A percentile compares a stretch with the other conserved stretches of the same genome.
Conservation (phyloP, 148 eudicot genomes). For the Arctostaphylos glauca region DNA sequence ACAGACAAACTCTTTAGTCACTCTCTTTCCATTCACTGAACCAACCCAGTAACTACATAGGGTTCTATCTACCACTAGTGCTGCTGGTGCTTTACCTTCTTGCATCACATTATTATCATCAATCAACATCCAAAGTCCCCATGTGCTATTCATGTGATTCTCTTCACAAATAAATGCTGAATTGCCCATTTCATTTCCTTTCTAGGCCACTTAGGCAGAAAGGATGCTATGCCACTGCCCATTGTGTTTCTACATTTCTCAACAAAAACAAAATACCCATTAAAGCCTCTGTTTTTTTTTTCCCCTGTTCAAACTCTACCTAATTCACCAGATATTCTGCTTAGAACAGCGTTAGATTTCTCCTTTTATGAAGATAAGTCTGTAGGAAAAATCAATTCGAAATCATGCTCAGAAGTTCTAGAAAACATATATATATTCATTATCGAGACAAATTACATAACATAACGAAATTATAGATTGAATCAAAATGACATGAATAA, state of each 20-base stretch:
- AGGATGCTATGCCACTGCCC: neutral
- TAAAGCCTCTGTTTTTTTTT: neutral
- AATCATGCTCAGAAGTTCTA: too few species aligned
- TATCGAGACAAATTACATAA: too few species aligned
- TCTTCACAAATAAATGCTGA: constrained; percentile 15
- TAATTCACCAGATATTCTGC: neutral
- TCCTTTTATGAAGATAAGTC: too few species aligned
- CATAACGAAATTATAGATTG: too few species aligned
- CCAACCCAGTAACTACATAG: too few species aligned
- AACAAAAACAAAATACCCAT: neutral
- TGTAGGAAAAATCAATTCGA: too few species aligned
- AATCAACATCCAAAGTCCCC: constrained; percentile 24
- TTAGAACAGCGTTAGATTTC: too few species aligned
- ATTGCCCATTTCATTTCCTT: constrained; percentile 2
- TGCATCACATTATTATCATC: constrained; percentile 13
- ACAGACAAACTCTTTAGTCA: too few species aligned
- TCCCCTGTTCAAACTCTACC: neutral
- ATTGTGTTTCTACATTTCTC: neutral
- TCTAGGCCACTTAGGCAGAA: neutral
- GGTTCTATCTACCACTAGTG: too few species aligned
- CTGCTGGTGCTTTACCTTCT: neutral
- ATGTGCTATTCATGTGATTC: constrained; percentile 30
- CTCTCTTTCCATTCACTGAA: too few species aligned
- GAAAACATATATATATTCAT: too few species aligned
- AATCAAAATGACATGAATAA: too few species aligned